Conservation (phyloP, 2,329 filamentous ascomycete genomes). For the Claviceps sp. region DNA sequence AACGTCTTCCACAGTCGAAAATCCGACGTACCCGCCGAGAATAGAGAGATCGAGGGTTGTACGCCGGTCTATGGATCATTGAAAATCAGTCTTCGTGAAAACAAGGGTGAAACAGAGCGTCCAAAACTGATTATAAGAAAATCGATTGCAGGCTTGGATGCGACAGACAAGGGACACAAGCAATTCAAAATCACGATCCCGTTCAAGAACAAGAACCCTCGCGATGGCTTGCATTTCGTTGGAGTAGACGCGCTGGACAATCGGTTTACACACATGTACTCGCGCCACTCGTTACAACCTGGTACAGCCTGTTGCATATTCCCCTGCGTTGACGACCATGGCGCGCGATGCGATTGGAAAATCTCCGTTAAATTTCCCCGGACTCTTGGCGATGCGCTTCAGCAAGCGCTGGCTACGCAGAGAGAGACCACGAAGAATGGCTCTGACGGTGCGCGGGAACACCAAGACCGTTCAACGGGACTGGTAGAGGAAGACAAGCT, state of each 20-base stretch:
- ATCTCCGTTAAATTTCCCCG: constrained; percentile 76
- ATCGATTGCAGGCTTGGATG: constrained; percentile 22
- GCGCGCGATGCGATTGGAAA: constrained; percentile 73
- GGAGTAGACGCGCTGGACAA: constrained; percentile 67
- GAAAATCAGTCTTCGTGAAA: constrained; percentile 27
- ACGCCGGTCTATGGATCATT: constrained; percentile 43
- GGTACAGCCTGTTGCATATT: constrained; percentile 79
- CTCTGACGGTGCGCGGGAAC: constrained; percentile 24
- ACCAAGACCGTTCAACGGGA: constrained; percentile 26
- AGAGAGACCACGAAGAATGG: constrained; percentile 18
- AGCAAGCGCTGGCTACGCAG: constrained; percentile 31
- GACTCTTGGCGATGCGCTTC: constrained; percentile 68
- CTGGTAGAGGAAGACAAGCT: constrained; percentile 69
- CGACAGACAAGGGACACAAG: constrained; percentile 25
- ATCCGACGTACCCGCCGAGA: constrained; percentile 40
- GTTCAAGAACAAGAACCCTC: constrained; percentile 60
- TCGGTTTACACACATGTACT: constrained; percentile 85
- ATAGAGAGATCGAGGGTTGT: constrained; percentile 41
- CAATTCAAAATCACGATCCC: constrained; percentile 50
- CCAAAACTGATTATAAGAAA: constrained; percentile 31
- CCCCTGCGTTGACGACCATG: constrained; percentile 80
- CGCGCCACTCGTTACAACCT: constrained; percentile 63
- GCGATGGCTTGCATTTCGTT: constrained; percentile 86
- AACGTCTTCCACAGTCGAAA: constrained; percentile 37
- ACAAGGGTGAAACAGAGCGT: constrained; percentile 25